phyloP scores from a whole-genome alignment of 768 basidiomycete species.

The Strobilomyces confusus region DNA sequence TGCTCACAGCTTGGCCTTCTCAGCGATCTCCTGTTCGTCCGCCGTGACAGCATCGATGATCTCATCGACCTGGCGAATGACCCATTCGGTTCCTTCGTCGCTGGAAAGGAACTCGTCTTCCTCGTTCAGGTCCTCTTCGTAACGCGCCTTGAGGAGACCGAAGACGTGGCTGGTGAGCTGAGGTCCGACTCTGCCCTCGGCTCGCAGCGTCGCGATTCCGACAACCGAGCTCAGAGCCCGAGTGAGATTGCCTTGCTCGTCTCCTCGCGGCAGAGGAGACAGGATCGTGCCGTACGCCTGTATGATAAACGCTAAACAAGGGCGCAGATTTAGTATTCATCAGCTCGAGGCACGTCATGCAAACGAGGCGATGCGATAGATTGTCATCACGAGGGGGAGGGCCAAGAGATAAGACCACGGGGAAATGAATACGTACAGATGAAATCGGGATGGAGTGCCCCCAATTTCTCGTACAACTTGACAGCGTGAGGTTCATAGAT shows the following conservation, averaged over 20 bases:
- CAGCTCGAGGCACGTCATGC: slow-evolving; percentile 31
- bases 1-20: slow-evolving; percentile 60
- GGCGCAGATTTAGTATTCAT: slow-evolving; percentile 25
- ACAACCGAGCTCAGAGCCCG: slow-evolving; percentile 81
- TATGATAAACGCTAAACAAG: slow-evolving; percentile 72
- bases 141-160: slow-evolving; percentile 82
- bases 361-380: slow-evolving; percentile 28
- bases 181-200: slow-evolving; percentile 80
- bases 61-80: slow-evolving; percentile 77
- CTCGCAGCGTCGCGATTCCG: slow-evolving; percentile 79
- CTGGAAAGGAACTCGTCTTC: slow-evolving; percentile 79
- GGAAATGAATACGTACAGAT: slow-evolving; percentile 61
- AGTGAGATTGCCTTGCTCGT: slow-evolving; percentile 81
- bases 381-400: slow-evolving; percentile 22
- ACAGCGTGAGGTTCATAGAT: slow-evolving; percentile 88
- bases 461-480: slow-evolving; percentile 86
- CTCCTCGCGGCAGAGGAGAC: slow-evolving; percentile 65
- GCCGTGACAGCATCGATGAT: slow-evolving; percentile 70
- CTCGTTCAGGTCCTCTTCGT: slow-evolving; percentile 51
- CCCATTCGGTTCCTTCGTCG: slow-evolving; percentile 88
- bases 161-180: slow-evolving; percentile 88
- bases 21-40: slow-evolving; percentile 35
- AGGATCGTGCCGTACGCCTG: slow-evolving; percentile 79
- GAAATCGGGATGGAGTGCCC: slow-evolving; percentile 89
- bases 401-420: slow-evolving; percentile 32